These are phyloP conservation scores for Aspergillus sp. DNA, from an alignment of 2,329 filamentous ascomycete genomes.

Conservation along the genomic window DNA sequence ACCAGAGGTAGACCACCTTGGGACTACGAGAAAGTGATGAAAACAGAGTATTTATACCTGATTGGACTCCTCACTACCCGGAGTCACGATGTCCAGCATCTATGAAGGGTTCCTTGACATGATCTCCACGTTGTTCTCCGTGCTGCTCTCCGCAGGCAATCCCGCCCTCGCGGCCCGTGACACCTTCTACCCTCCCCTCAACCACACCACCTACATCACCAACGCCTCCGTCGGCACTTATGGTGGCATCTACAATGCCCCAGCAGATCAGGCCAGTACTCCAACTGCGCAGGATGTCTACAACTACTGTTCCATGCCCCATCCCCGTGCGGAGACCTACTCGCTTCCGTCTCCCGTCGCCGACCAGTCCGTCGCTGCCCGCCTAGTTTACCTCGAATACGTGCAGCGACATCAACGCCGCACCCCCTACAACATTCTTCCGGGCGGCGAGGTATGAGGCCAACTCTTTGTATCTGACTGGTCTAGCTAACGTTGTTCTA, in stretches of 20 bases:
- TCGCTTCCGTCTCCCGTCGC: slow-evolving; percentile 31
- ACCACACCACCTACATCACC: slow-evolving; percentile 40
- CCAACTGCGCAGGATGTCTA: slow-evolving; percentile 35
- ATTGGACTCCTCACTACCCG: not conserved
- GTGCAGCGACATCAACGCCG: slow-evolving; percentile 43
- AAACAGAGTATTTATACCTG: not conserved
- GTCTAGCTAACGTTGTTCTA: slow-evolving; percentile 10
- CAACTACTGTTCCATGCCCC: slow-evolving; percentile 45
- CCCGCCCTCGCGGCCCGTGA: slow-evolving; percentile 15
- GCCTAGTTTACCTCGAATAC: slow-evolving; percentile 43
- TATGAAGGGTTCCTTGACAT: slow-evolving; percentile 21
- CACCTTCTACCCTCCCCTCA: slow-evolving; percentile 43
- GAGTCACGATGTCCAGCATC: slow-evolving; percentile 12
- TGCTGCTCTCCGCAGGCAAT: slow-evolving; percentile 11
- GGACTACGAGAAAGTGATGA: too few relatives aligned
- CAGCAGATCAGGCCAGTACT: slow-evolving; percentile 20
- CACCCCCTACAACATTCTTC: slow-evolving; percentile 44
- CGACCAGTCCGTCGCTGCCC: slow-evolving; percentile 30
- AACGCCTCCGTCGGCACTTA: slow-evolving; percentile 40
- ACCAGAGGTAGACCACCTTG: too few relatives aligned
- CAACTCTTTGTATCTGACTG: not conserved
- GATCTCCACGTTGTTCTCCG: slow-evolving; percentile 14
- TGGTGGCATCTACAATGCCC: slow-evolving; percentile 40
- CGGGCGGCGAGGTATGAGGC: slow-evolving; percentile 37
- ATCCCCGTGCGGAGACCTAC: slow-evolving; percentile 39